These are phyloP conservation scores for Beauveria sp. DNA, from an alignment of 2,329 filamentous ascomycete species.

Conservation along the genomic window DNA sequence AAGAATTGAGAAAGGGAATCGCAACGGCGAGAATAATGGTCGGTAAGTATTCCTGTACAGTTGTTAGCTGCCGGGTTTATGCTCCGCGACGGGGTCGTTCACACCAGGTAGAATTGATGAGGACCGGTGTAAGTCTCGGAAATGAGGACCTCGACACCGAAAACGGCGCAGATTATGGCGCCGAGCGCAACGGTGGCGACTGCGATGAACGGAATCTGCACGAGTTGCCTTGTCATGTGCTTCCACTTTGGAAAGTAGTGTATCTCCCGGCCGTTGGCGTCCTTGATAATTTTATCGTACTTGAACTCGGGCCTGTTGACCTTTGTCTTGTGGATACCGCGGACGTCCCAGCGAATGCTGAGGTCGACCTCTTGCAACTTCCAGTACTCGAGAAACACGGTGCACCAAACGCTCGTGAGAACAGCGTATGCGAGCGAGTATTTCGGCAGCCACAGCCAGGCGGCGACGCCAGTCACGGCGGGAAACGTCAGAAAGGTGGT, in stretches of 20 bases:
- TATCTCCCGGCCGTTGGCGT: slow-evolving; percentile 55
- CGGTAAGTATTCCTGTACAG: slow-evolving; percentile 57
- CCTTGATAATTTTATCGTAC: slow-evolving; percentile 53
- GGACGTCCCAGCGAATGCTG: slow-evolving; percentile 64
- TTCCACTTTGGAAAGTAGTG: slow-evolving; percentile 58
- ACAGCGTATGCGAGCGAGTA: slow-evolving; percentile 65
- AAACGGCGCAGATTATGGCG: slow-evolving; percentile 59
- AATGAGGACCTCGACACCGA: slow-evolving; percentile 68
- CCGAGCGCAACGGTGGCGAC: slow-evolving; percentile 53
- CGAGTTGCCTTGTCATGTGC: slow-evolving; percentile 55
- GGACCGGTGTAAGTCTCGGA: slow-evolving; percentile 67
- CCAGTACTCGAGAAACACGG: slow-evolving; percentile 73
- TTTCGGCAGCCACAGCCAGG: slow-evolving; percentile 60
- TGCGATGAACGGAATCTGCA: slow-evolving; percentile 62
- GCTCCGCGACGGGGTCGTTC: slow-evolving; percentile 13
- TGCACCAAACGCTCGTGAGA: slow-evolving; percentile 60
- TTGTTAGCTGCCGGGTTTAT: background rate
- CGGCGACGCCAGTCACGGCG: slow-evolving; percentile 57
- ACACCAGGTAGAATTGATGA: slow-evolving; percentile 55
- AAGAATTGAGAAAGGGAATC: slow-evolving; percentile 56
- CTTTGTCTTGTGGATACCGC: slow-evolving; percentile 59
- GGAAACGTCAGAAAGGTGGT: slow-evolving; percentile 64
- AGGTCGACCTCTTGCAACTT: slow-evolving; percentile 68
- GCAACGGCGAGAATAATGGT: slow-evolving; percentile 61
- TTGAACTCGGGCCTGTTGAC: slow-evolving; percentile 56